A percentile compares a stretch with the other conserved stretches of the same genome.
Evolutionary conservation across 2,329 filamentous ascomycete species (phyloP).

Genomic region (Talaromyces amestolkiae): DNA sequence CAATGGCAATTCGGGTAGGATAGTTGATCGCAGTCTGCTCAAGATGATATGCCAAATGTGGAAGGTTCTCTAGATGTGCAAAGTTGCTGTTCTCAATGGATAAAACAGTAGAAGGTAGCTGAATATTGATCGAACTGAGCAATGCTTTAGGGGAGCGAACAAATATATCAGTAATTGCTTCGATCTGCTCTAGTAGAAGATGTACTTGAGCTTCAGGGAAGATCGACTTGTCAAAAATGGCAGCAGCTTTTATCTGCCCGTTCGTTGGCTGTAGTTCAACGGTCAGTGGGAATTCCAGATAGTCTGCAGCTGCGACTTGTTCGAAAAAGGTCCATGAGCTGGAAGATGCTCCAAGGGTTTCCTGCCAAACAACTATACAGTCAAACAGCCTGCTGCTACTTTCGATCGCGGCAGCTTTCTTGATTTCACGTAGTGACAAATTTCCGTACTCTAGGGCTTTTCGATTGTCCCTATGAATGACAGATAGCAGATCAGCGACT

Average conservation of each 20-base stretch:
- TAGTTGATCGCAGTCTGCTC: slow-evolving; percentile 50
- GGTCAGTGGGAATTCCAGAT: slow-evolving; percentile 71
- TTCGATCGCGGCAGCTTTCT: slow-evolving; percentile 56
- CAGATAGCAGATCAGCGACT: slow-evolving; percentile 60
- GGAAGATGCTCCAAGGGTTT: slow-evolving; percentile 55
- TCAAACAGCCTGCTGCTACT: slow-evolving; percentile 65
- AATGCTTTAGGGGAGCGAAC: slow-evolving; percentile 35
- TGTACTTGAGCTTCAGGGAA: slow-evolving; percentile 58
- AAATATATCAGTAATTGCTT: slow-evolving; percentile 50
- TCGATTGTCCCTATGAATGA: slow-evolving; percentile 65
- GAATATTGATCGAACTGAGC: slow-evolving; percentile 32
- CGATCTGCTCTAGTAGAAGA: slow-evolving; percentile 61
- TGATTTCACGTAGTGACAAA: slow-evolving; percentile 68
- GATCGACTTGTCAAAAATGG: slow-evolving; percentile 54
- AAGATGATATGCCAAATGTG: slow-evolving; percentile 54
- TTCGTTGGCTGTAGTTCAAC: slow-evolving; percentile 69
- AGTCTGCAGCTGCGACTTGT: slow-evolving; percentile 64
- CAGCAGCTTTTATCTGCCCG: slow-evolving; percentile 49
- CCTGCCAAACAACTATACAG: slow-evolving; percentile 79
- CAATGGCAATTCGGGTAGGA: slow-evolving; percentile 60
- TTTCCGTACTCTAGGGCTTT: slow-evolving; percentile 62
- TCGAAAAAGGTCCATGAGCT: slow-evolving; percentile 44
- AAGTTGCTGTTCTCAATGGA: slow-evolving; percentile 53
- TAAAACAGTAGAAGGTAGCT: slow-evolving; percentile 35
- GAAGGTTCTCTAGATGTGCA: slow-evolving; percentile 32